These are phyloP conservation scores for Mercurialis annua DNA, from an alignment of 345 rosid genomes.

Conservation along the genomic window DNA sequence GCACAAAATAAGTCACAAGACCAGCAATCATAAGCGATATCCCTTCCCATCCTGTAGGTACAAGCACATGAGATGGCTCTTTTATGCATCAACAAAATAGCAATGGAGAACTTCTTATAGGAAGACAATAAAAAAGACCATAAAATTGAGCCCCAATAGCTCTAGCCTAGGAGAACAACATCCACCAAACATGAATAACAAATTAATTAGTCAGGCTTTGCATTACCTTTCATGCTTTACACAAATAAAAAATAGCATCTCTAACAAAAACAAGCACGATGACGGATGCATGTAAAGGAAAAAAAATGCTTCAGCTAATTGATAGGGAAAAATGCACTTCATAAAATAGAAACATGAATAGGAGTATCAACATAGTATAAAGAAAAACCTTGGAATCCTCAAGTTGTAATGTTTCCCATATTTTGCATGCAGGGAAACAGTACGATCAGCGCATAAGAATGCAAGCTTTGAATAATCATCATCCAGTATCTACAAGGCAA, in stretches of 20 bases:
- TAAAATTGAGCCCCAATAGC: neutral
- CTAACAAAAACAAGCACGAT: neutral
- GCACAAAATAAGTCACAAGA: conserved; percentile 98
- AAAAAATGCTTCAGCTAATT: neutral
- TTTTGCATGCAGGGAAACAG: conserved; percentile 81
- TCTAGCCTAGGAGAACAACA: neutral
- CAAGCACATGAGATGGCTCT: neutral
- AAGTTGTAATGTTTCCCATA: conserved; percentile 80
- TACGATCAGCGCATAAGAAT: conserved; percentile 85
- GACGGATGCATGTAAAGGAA: conserved; percentile 5
- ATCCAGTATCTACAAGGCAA: conserved; percentile 53
- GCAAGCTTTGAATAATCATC: conserved; percentile 94
- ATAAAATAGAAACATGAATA: neutral
- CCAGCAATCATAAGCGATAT: conserved; percentile 78
- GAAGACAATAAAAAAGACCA: neutral
- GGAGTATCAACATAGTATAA: conserved; percentile 7
- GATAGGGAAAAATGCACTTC: neutral
- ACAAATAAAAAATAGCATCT: neutral
- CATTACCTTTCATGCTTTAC: neutral
- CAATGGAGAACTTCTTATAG: neutral
- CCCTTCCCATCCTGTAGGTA: conserved; percentile 84
- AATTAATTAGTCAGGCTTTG: neutral
- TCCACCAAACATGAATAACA: neutral
- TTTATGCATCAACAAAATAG: neutral
- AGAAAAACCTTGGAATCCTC: conserved; percentile 76